These are phyloP conservation scores for Gracilaria caudata DNA, from an alignment of 23 red algal species.

Conservation along the genomic window DNA sequence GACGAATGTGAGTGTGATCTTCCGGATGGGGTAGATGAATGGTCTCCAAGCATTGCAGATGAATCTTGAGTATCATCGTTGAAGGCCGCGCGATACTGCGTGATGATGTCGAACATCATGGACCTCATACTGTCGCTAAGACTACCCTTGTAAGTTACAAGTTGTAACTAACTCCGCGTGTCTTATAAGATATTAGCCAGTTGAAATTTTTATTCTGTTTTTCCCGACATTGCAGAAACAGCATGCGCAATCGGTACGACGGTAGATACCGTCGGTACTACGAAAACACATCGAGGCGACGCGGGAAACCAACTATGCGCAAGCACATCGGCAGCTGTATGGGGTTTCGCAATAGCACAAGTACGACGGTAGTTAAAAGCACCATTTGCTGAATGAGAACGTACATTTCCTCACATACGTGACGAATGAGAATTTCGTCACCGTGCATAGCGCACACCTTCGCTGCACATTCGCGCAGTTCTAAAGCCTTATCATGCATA, in stretches of 20 bases:
- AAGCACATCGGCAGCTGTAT: conserved; percentile 82
- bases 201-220: conserved; percentile 50
- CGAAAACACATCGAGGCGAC: conserved; percentile 61
- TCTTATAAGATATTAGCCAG: conserved; percentile 43
- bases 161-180: conserved; percentile 68
- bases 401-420: conserved; percentile 66
- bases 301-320: conserved; percentile 72
- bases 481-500: conserved; percentile 92
- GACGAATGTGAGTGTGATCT: conserved; percentile 45
- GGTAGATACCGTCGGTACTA: too few species aligned
- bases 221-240: conserved; percentile 80
- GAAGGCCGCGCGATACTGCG: conserved; percentile 92
- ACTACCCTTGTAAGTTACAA: too few species aligned
- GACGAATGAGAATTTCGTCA: conserved; percentile 45
- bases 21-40: conserved; percentile 6
- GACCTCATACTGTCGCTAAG: conserved; percentile 80
- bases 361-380: conserved; percentile 54
- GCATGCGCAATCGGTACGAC: conserved; percentile 71
- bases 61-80: conserved; percentile 50
- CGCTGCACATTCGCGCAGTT: conserved; percentile 57
- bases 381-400: conserved; percentile 70
- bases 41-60: conserved; percentile 8
- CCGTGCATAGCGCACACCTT: conserved; percentile 54
- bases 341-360: conserved; percentile 58
- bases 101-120: conserved; percentile 85